Conservation (phyloP, 163 green algal genomes). For the Chlorella variabilis region DNA sequence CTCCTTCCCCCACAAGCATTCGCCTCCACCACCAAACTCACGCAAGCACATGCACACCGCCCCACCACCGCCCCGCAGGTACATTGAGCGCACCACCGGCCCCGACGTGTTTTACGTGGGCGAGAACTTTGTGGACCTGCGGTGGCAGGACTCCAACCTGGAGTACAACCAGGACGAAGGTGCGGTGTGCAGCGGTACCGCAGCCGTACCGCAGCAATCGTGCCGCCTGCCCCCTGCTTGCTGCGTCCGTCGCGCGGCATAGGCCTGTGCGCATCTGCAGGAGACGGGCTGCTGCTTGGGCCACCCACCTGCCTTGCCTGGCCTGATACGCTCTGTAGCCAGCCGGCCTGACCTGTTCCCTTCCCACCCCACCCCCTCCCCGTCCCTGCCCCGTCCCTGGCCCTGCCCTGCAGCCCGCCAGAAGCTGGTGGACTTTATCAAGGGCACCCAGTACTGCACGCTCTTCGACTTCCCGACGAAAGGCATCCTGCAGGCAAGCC, state of each 20-base stretch:
- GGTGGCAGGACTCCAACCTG: constrained; percentile 60
- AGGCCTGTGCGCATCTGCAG: no score
- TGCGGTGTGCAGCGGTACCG: not conserved
- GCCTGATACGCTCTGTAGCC: no score
- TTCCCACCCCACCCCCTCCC: not conserved
- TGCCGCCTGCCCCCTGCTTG: not conserved
- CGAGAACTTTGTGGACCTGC: constrained; percentile 79
- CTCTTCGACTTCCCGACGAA: constrained; percentile 90
- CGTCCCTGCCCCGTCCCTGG: not conserved
- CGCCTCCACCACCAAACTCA: no score
- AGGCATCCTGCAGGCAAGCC: constrained; percentile 57
- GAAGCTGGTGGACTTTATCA: constrained; percentile 77
- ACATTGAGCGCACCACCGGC: constrained; percentile 63
- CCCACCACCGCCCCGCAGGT: constrained; percentile 34
- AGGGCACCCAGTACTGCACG: constrained; percentile 55
- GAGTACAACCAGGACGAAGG: constrained; percentile 75
- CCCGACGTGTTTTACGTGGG: constrained; percentile 65
- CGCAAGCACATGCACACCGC: no score
- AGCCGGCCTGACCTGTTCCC: no score
- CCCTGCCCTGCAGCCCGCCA: constrained; percentile 64
- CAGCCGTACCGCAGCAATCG: not conserved
- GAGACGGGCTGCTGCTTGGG: no score
- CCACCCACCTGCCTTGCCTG: no score
- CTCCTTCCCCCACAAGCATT: not conserved
- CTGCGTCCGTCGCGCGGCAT: no score